Conservation (phyloP, 495 filamentous ascomycete species). For the Melanomma pulvis-pyrius region DNA sequence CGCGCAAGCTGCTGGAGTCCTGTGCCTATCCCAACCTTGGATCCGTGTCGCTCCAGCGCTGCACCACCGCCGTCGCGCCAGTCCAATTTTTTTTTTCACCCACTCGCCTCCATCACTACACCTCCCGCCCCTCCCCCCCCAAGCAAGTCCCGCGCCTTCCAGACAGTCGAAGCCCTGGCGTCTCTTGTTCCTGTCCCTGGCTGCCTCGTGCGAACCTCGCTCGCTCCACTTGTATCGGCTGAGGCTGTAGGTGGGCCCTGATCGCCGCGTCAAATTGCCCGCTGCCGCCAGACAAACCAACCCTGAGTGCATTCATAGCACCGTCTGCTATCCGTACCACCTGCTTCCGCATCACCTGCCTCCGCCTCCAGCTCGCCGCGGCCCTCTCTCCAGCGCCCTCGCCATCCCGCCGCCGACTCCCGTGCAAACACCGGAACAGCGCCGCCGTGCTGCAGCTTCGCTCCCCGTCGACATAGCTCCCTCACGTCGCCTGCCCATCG, state of each 20-base stretch:
- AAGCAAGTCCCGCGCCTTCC: background rate
- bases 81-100: background rate
- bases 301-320: slow-evolving; percentile 27
- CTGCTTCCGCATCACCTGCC: background rate
- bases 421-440: slow-evolving; percentile 7
- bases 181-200: slow-evolving; percentile 17
- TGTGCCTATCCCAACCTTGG: background rate
- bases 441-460: background rate
- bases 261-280: slow-evolving; percentile 32
- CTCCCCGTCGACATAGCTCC: background rate
- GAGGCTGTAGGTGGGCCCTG: slow-evolving; percentile 33
- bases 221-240: slow-evolving; percentile 34
- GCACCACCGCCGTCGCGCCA: background rate
- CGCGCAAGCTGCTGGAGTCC: background rate
- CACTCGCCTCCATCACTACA: background rate
- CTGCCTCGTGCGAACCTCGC: slow-evolving; percentile 16
- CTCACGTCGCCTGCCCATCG: slow-evolving; percentile 3
- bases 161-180: slow-evolving; percentile 9
- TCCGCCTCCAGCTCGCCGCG: slow-evolving; percentile 5
- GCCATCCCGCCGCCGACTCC: slow-evolving; percentile 1
- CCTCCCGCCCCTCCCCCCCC: background rate
- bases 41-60: too few species aligned
- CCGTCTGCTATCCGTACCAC: slow-evolving; percentile 11
- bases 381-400: background rate
- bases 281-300: slow-evolving; percentile 17